Percentiles rank a stretch among this genome's conserved stretches.
Conservation (phyloP, 441 rosid species). For the Populus hybrid region DNA sequence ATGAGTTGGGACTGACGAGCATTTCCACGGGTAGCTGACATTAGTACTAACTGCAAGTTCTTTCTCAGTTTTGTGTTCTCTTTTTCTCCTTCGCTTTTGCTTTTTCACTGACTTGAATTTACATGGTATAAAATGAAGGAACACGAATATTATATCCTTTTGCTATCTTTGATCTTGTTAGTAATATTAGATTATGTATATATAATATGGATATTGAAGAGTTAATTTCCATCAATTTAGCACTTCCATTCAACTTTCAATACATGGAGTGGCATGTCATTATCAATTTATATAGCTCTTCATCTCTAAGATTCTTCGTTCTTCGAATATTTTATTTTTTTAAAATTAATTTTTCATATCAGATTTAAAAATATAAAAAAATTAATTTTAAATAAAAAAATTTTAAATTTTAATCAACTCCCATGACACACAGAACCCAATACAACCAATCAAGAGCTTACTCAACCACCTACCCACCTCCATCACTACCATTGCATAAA, state of each 20-base stretch:
- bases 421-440: too few species aligned
- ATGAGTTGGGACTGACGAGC: not conserved
- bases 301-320: too few species aligned
- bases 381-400: too few species aligned
- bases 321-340: too few species aligned
- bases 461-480: too few species aligned
- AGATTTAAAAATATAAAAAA: too few species aligned
- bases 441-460: too few species aligned
- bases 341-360: too few species aligned
- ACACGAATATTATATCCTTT: not conserved
- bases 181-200: not conserved
- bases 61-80: not conserved
- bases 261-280: not conserved
- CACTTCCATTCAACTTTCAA: not conserved
- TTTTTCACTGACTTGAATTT: not conserved
- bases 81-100: not conserved
- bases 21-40: not conserved
- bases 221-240: not conserved
- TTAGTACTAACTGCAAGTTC: not conserved
- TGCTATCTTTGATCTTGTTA: not conserved
- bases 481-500: too few species aligned
- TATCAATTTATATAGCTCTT: too few species aligned
- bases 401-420: too few species aligned
- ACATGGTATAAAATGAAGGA: constrained; percentile 1
- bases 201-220: not conserved